These are phyloP conservation scores for Pichia manshurica DNA, from an alignment of 805 yeast species.

Conservation along the genomic window DNA sequence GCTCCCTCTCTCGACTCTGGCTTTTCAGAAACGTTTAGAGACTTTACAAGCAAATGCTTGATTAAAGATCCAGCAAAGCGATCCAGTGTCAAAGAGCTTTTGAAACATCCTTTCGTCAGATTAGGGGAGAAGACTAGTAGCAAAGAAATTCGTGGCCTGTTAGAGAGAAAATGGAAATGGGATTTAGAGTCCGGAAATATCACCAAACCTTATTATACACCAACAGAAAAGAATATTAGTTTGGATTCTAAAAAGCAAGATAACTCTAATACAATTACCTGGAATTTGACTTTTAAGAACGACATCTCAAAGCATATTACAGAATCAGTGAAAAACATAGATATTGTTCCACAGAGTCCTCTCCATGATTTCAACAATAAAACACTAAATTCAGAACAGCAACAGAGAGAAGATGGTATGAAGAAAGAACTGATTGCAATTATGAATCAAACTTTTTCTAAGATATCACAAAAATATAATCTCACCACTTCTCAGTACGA, in stretches of 20 bases:
- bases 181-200: slow-evolving; percentile 30
- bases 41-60: slow-evolving; percentile 65
- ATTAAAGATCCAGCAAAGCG: slow-evolving; percentile 63
- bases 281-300: slow-evolving; percentile 8
- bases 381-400: slow-evolving; percentile 7
- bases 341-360: slow-evolving; percentile 22
- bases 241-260: background rate
- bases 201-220: slow-evolving; percentile 28
- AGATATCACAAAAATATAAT: slow-evolving; percentile 43
- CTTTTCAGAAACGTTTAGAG: slow-evolving; percentile 43
- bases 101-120: slow-evolving; percentile 58
- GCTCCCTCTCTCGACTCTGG: slow-evolving; percentile 39
- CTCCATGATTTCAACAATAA: background rate
- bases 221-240: slow-evolving; percentile 24
- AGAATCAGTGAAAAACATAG: slow-evolving; percentile 5
- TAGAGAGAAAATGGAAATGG: slow-evolving; percentile 42
- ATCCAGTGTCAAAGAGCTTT: slow-evolving; percentile 55
- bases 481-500: slow-evolving; percentile 52
- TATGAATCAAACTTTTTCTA: slow-evolving; percentile 37
- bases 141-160: slow-evolving; percentile 32
- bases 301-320: slow-evolving; percentile 2
- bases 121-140: slow-evolving; percentile 33
- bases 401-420: slow-evolving; percentile 14
- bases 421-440: slow-evolving; percentile 32
- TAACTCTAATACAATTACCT: background rate